Percentiles rank a stretch among this genome's conserved stretches.
Conservation (phyloP, 768 basidiomycete species). For the Boletus edulis region DNA sequence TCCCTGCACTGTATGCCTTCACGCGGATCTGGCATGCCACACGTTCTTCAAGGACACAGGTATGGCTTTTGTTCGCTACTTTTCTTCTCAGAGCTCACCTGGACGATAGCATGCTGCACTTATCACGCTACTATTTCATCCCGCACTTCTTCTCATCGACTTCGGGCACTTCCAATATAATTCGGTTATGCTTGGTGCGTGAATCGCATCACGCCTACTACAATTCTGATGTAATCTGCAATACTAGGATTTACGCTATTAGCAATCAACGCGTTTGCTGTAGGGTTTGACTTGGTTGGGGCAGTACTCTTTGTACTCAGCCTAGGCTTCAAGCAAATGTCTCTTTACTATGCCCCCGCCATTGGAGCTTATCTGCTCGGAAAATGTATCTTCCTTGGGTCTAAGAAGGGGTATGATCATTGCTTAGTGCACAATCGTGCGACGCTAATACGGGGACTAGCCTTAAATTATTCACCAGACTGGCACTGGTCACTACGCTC, state of each 20-base stretch:
- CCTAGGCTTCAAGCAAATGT: slow-evolving; percentile 95
- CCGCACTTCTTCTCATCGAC: slow-evolving; percentile 80
- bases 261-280: slow-evolving; percentile 67
- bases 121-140: slow-evolving; percentile 74
- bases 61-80: slow-evolving; percentile 28
- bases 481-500: slow-evolving; percentile 58
- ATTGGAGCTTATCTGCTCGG: slow-evolving; percentile 89
- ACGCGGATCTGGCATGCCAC: slow-evolving; percentile 60
- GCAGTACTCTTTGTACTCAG: slow-evolving; percentile 81
- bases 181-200: slow-evolving; percentile 84
- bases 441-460: slow-evolving; percentile 20
- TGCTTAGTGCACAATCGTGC: neutral
- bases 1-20: slow-evolving; percentile 72
- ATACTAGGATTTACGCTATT: slow-evolving; percentile 62
- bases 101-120: slow-evolving; percentile 48
- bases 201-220: neutral
- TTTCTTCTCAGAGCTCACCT: neutral
- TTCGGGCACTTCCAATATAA: slow-evolving; percentile 97
- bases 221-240: neutral
- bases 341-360: slow-evolving; percentile 89
- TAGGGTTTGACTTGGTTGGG: slow-evolving; percentile 68
- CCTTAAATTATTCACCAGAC: slow-evolving; percentile 57
- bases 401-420: slow-evolving; percentile 56
- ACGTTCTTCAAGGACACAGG: slow-evolving; percentile 78
- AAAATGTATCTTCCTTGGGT: slow-evolving; percentile 85